A percentile compares a stretch with the other conserved stretches of the same genome.
Evolutionary conservation across 2,329 filamentous ascomycete genomes (phyloP).

Genomic region (Colletotrichum scovillei): DNA sequence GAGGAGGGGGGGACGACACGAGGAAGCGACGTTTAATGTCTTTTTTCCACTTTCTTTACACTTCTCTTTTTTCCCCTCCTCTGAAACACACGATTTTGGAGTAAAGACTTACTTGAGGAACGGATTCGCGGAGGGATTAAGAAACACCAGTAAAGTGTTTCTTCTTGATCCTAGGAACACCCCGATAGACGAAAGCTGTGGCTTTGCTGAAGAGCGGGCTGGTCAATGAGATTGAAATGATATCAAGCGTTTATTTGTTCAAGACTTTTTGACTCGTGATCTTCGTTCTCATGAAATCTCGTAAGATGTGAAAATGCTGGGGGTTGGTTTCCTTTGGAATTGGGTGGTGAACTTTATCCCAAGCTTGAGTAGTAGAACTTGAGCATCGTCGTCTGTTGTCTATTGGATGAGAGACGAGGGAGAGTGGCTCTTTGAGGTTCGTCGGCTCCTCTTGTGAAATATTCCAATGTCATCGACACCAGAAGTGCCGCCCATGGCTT

Average conservation of each 20-base stretch:
- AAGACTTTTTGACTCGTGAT: neutral
- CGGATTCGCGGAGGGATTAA: neutral
- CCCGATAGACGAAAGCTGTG: neutral
- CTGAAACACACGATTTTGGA: neutral
- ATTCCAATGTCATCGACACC: no score
- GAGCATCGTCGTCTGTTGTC: neutral
- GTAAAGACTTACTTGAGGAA: neutral
- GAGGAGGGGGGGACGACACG: neutral
- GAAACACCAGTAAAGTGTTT: neutral
- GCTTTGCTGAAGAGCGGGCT: neutral
- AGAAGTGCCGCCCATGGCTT: no score
- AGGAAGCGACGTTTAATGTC: conserved; percentile 23
- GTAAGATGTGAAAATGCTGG: no score
- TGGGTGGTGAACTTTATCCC: neutral
- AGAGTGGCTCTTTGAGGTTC: no score
- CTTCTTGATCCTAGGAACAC: neutral
- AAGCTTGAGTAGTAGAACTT: neutral
- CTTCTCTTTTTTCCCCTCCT: neutral
- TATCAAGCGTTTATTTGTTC: neutral
- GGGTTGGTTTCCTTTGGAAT: neutral
- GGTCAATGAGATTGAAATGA: neutral
- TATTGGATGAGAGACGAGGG: neutral
- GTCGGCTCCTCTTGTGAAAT: no score
- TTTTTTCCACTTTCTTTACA: neutral
- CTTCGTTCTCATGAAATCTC: neutral